Percentiles rank a stretch among this genome's conserved stretches.
These are phyloP conservation scores for Lentinula raphanica DNA, from an alignment of 768 basidiomycete genomes.

Conservation along the genomic window DNA sequence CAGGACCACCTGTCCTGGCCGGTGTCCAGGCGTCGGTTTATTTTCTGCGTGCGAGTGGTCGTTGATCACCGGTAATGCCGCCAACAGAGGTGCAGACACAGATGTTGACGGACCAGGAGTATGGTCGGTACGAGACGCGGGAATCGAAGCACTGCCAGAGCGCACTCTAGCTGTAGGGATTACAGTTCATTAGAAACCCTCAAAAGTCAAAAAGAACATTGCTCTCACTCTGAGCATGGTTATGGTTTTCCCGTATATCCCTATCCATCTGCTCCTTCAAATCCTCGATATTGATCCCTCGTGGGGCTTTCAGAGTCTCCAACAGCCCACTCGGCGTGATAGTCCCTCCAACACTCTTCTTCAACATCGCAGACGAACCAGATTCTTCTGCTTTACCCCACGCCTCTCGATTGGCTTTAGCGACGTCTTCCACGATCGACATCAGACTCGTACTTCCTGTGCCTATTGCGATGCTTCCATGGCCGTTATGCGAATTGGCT, in stretches of 20 bases:
- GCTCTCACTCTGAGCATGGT: not conserved
- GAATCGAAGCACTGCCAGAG: not conserved
- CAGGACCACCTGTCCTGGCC: conserved; percentile 29
- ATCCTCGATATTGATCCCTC: conserved; percentile 29
- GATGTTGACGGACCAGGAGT: not conserved
- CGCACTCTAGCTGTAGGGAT: not conserved
- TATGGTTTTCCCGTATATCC: not conserved
- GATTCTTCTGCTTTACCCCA: conserved; percentile 3
- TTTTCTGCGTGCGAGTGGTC: not conserved
- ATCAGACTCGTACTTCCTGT: conserved; percentile 41
- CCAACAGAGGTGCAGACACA: not conserved
- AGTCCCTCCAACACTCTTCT: conserved; percentile 20
- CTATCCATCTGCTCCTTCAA: conserved; percentile 20
- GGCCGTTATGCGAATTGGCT: not conserved
- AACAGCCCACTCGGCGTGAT: conserved; percentile 15
- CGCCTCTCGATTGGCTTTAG: conserved; percentile 30
- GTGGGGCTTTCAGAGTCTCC: conserved; percentile 44
- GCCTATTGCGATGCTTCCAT: not conserved
- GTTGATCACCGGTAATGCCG: not conserved
- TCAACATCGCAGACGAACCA: not conserved
- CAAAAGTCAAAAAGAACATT: too few relatives aligned
- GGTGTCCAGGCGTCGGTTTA: not conserved
- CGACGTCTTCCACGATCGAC: conserved; percentile 64
- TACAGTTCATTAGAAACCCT: too few relatives aligned
- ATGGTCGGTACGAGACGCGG: not conserved